These are phyloP conservation scores for Kentomonas sorsogonicus DNA, from an alignment of 208 protist species.

Conservation along the genomic window DNA sequence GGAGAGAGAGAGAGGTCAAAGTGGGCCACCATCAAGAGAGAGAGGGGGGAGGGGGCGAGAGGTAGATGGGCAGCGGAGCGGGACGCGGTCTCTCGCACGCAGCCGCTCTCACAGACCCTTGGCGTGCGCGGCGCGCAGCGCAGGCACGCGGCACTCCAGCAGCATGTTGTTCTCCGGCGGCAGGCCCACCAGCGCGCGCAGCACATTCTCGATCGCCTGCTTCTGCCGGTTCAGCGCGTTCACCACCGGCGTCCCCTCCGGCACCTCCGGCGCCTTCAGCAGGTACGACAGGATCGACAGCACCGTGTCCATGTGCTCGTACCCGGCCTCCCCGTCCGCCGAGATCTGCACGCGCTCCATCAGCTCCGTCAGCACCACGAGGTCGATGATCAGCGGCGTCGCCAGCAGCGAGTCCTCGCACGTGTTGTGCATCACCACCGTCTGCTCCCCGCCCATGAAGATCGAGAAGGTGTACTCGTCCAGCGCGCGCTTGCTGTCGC, in stretches of 20 bases:
- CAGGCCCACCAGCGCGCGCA: slow-evolving; percentile 94
- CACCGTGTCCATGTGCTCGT: slow-evolving; percentile 90
- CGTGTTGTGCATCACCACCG: slow-evolving; percentile 95
- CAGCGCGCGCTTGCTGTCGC: slow-evolving; percentile 97
- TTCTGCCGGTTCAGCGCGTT: slow-evolving; percentile 98
- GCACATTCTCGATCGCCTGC: slow-evolving; percentile 92
- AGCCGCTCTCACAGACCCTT: too few species aligned
- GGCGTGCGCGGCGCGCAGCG: slow-evolving; percentile 34
- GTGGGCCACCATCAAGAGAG: not conserved
- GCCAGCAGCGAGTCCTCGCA: slow-evolving; percentile 99
- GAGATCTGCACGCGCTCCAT: slow-evolving; percentile 85
- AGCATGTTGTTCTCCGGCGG: slow-evolving; percentile 94
- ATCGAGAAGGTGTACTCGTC: slow-evolving; percentile 99
- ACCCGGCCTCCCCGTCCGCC: slow-evolving; percentile 39
- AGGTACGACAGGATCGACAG: slow-evolving; percentile 95
- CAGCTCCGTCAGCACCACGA: slow-evolving; percentile 96
- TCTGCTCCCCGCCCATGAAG: slow-evolving; percentile 97
- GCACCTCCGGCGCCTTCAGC: slow-evolving; percentile 95
- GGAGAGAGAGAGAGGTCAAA: slow-evolving; percentile 1
- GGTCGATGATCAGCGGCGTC: slow-evolving; percentile 97
- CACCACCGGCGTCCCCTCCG: slow-evolving; percentile 93
- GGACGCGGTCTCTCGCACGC: not conserved
- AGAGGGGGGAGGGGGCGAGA: not conserved
- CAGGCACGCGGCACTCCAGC: slow-evolving; percentile 91
- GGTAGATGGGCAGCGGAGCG: not conserved